Base-by-base conservation (phyloP, 352 stramenopile species). In the Phytophthora rubi region DNA sequence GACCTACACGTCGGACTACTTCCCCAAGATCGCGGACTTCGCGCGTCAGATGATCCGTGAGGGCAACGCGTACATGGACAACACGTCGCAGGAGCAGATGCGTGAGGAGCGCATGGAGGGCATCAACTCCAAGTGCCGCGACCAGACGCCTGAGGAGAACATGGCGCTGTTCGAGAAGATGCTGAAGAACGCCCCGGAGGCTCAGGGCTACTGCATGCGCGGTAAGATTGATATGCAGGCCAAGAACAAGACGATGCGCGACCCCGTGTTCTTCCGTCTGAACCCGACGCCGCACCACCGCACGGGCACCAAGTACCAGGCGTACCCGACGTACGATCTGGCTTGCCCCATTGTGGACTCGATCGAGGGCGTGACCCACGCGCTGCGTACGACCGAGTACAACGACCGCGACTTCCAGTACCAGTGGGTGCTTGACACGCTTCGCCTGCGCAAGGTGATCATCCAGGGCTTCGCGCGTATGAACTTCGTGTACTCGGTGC, bases 281-380 rank as follows among this genome's bases (percentile, higher is more conserved):
- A 96, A 97, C 71, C 60, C 73, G 44, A 95, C 84, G 67, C 88
- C 90, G 51, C 92, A 97, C 82, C 86, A 94, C 73, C 92, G 92
- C 62, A 97, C 90, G 23, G 97, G 98, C 35, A 98, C 91, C 26
- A 99, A 92, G 66, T 99, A 99, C 85, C 98, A 98, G 68, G 98
- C 98, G 33, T 99, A 99, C 76, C 98, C 98, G 42, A 99, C 98
- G 12, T 99, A 99, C 79, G 98, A 99, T 79, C 85, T 99, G 53
- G 98, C 98, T 6, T 99, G 98, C 80, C 98, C 98, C 30, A 99
- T 99, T 78, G 97, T 99, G 6, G 98, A 99, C 86, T 98, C 90
- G 8, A 81, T 99, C 9, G 98, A 99, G 76, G 98, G 98, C 30
- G 98, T 99, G 42, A 99, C 97, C 32, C 98, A 99, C 82, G 97